Conservation (phyloP, 163 green algal genomes). For the Chloromonas sp. region DNA sequence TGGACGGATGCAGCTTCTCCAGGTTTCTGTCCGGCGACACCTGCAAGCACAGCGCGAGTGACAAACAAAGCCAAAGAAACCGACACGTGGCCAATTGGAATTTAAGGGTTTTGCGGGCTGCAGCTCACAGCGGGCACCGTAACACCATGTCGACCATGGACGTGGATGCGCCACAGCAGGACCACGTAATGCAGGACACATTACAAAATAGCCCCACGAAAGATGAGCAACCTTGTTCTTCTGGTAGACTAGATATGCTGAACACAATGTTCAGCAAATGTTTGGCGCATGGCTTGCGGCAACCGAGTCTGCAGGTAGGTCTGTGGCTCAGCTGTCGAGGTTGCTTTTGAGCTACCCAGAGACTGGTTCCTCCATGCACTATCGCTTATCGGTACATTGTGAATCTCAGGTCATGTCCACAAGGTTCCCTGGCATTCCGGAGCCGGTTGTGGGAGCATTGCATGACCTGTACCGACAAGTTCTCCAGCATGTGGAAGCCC, state of each 20-base stretch:
- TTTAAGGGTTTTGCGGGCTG: background rate
- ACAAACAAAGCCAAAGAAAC: no score
- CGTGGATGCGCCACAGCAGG: background rate
- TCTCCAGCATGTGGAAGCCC: background rate
- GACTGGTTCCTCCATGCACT: background rate
- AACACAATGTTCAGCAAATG: background rate
- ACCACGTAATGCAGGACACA: background rate
- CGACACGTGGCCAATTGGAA: no score
- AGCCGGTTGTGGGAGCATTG: background rate
- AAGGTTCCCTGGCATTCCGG: background rate
- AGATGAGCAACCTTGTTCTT: no score
- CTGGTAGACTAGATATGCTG: background rate
- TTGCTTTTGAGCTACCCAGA: background rate
- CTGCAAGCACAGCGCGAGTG: no score
- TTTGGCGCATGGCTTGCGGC: background rate
- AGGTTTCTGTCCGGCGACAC: background rate
- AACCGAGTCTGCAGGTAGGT: background rate
- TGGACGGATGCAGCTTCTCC: background rate
- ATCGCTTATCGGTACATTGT: background rate
- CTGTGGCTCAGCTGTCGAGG: background rate
- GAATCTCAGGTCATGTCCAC: background rate
- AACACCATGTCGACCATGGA: background rate
- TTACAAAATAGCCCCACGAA: background rate
- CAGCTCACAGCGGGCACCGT: background rate
- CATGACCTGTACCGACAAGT: background rate